Base-by-base conservation (phyloP, 2,329 filamentous ascomycete species). In the Cordyceps farinosa region DNA sequence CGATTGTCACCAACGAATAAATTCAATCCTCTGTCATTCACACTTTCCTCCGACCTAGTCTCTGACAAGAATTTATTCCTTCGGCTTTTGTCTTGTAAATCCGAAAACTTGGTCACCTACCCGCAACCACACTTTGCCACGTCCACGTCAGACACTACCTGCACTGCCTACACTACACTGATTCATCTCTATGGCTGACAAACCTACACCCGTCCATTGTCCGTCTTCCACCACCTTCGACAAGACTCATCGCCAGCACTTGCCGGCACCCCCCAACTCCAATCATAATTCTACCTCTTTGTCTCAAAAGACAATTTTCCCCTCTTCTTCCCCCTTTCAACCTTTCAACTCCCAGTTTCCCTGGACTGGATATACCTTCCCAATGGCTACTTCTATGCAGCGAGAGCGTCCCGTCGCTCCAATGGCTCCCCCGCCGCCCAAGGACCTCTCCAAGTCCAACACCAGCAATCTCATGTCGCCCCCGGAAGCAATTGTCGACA, bases 391-490 rank as follows among this genome's bases (percentile, higher is more conserved):
- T 34, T 47, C 54, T 34, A 64, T 59, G 30, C 38, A 64, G 64
- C 69, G 67, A 72, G 74, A 72, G 67, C 71, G 38, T 51, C 66
- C 62, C 69, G 70, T 45, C 66, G 65, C 55, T 55, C 64, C 66
- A 63, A 62, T 66, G 63, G 70, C 69, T 36, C 72, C 74, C 54
- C 72, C 72, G 52, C 68, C 70, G 34, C 55, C 50, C 45, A 67
- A 69, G 57, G 67, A 67, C 29, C 38, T 67, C 5, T 81, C 78
- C 70, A 82, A 81, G 67, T 69, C 80, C 60, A 77, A 81, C 65
- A 82, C 84, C 67, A 80, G 73, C 75, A 86, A 77, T 65, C 76
- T 88, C 64, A 86, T 88, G 81, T 88, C 86, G 29, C 86, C 86
- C 38, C 85, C 85, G 29, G 85, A 87, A 44, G 77, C 77, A n/a